Base-by-base conservation (phyloP, 108 stramenopile species). In the Conticribra weissflogii region DNA sequence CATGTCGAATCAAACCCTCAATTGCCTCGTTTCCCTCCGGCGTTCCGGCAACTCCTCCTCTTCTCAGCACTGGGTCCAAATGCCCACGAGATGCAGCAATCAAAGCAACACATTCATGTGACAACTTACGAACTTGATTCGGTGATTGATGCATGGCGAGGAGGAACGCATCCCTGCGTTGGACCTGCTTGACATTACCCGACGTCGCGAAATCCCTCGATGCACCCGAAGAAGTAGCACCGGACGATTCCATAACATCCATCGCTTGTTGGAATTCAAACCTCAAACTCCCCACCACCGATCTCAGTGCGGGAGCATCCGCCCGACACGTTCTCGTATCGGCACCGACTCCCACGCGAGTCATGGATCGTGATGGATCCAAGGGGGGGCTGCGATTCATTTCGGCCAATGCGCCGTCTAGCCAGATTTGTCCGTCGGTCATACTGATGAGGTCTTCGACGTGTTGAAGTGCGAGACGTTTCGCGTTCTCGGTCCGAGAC, bases 391-490 rank as follows among this genome's bases (percentile, higher is more conserved):
- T 66, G 56, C 87, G 86, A 51, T 89, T 91, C 2, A 25, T 28
- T 19, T 70, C 63, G 46, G 69, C 55, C 60, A 88, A 58, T 3
- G 44, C 22, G 16, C 87, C 85, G 52, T 91, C 88, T 12, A 94
- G 62, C 88, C 89, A 94, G 3, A 91, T 80, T 69, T 96, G 95
- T 22, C 95, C 95, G 67, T 96, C 95, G 18, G 89, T 89, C 95
- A 96, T 96, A 52, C 89, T 90, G 41, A 96, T 96, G 54, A 96
- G 63, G 58, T 96, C 95, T 66, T 96, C 95, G 5, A 92, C 81
- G 61, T 93, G 92, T 61, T 93, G 90, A 19, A 91, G 63, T n/a
- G 76, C 88, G 9, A 93, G 54, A n/a, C 86, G 81, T 47, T 89
- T 80, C 50, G 59, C 62, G 36, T 86, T 79, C 79, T 93, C 95